Conservation (phyloP, 2,329 filamentous ascomycete species). For the Talaromyces funiculosus region DNA sequence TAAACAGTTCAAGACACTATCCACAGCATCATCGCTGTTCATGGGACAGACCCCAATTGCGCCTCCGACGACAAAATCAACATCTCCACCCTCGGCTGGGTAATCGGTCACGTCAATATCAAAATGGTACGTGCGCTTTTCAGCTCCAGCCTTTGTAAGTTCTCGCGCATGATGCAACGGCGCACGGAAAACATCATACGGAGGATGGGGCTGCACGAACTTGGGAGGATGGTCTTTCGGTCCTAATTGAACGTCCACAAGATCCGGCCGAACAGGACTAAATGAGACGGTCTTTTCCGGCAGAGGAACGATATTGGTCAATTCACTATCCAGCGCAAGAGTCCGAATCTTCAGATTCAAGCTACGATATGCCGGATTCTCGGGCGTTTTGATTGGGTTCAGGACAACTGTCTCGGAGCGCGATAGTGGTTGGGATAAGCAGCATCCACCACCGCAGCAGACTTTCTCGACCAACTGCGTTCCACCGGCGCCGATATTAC, state of each 20-base stretch:
- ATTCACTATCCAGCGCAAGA: slow-evolving; percentile 62
- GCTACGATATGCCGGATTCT: slow-evolving; percentile 79
- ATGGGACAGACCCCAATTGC: slow-evolving; percentile 90
- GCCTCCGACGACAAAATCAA: slow-evolving; percentile 94
- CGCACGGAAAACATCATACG: slow-evolving; percentile 87
- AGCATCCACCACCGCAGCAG: slow-evolving; percentile 62
- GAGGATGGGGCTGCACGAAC: slow-evolving; percentile 91
- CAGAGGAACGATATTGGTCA: slow-evolving; percentile 66
- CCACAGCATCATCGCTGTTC: slow-evolving; percentile 70
- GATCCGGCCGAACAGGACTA: slow-evolving; percentile 32
- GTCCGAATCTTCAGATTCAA: slow-evolving; percentile 70
- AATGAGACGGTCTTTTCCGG: slow-evolving; percentile 72
- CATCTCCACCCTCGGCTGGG: slow-evolving; percentile 67
- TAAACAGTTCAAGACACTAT: slow-evolving; percentile 77
- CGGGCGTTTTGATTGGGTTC: slow-evolving; percentile 50
- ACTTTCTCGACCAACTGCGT: slow-evolving; percentile 56
- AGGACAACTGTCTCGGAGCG: slow-evolving; percentile 23
- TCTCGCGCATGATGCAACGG: slow-evolving; percentile 78
- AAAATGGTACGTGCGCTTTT: slow-evolving; percentile 97
- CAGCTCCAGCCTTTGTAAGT: slow-evolving; percentile 78
- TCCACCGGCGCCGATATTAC: slow-evolving; percentile 44
- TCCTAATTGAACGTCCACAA: slow-evolving; percentile 28
- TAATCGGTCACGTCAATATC: slow-evolving; percentile 96
- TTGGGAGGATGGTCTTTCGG: slow-evolving; percentile 63
- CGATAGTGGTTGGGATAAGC: slow-evolving; percentile 52